A percentile compares a stretch with the other conserved stretches of the same genome.
Conservation (phyloP, 176 grass and related monocot genomes). For the Saccharum officinarum region DNA sequence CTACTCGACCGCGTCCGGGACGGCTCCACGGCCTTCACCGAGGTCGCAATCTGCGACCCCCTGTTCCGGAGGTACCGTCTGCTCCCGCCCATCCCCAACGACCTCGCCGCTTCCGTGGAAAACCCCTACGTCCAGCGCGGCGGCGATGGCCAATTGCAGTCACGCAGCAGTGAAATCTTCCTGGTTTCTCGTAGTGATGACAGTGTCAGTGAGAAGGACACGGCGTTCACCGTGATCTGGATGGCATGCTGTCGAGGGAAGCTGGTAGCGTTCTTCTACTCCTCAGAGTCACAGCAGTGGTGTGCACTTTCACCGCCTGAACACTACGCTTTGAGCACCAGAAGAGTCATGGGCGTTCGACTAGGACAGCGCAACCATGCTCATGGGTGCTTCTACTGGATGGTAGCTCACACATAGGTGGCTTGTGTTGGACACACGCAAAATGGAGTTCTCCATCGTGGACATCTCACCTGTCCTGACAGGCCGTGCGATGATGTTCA, state of each 20-base stretch:
- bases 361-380: slow-evolving; percentile 41
- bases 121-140: slow-evolving; percentile 43
- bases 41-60: slow-evolving; percentile 37
- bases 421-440: slow-evolving; percentile 42
- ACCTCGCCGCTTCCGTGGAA: slow-evolving; percentile 30
- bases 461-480: slow-evolving; percentile 40
- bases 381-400: slow-evolving; percentile 53
- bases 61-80: slow-evolving; percentile 33
- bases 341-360: slow-evolving; percentile 49
- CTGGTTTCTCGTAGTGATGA: not conserved
- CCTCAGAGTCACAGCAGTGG: slow-evolving; percentile 24
- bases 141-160: slow-evolving; percentile 28
- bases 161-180: slow-evolving; percentile 50
- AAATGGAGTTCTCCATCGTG: slow-evolving; percentile 40
- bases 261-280: slow-evolving; percentile 38
- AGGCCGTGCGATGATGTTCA: slow-evolving; percentile 45
- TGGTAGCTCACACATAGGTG: slow-evolving; percentile 41
- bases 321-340: slow-evolving; percentile 44
- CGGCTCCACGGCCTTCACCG: slow-evolving; percentile 31
- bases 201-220: not conserved
- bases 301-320: slow-evolving; percentile 16
- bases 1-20: slow-evolving; percentile 34
- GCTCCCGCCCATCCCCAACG: slow-evolving; percentile 47
- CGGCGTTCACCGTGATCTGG: slow-evolving; percentile 36
- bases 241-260: slow-evolving; percentile 53